A percentile compares a stretch with the other conserved stretches of the same genome.
phyloP scores from a whole-genome alignment of 2,329 filamentous ascomycete genomes.

The Aureobasidium lini region DNA sequence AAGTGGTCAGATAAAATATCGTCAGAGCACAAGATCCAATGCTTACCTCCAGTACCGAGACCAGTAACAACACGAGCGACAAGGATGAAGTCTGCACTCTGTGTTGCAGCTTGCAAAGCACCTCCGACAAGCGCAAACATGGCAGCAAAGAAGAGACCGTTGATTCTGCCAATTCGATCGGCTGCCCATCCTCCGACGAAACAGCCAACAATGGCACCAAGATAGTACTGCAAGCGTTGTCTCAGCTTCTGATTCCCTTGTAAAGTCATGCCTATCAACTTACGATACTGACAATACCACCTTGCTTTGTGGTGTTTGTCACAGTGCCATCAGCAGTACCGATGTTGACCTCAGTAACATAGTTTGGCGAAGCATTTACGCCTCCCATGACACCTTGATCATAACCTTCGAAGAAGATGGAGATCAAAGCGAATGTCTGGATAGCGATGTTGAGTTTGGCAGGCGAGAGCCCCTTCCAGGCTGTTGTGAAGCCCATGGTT shows the following conservation, averaged over 20 bases:
- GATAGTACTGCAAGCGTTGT: slow-evolving; percentile 35
- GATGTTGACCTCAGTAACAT: slow-evolving; percentile 39
- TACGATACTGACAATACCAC: slow-evolving; percentile 43
- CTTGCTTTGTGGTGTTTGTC: slow-evolving; percentile 43
- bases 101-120: slow-evolving; percentile 39
- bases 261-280: background rate
- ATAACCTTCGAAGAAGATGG: slow-evolving; percentile 41
- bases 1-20: background rate
- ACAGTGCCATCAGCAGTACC: slow-evolving; percentile 39
- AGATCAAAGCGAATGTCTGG: slow-evolving; percentile 28
- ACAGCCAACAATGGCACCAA: slow-evolving; percentile 45
- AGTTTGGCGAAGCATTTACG: slow-evolving; percentile 39
- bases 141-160: slow-evolving; percentile 41
- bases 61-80: slow-evolving; percentile 45
- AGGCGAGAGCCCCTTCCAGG: slow-evolving; percentile 38
- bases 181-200: slow-evolving; percentile 44
- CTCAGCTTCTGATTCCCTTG: background rate
- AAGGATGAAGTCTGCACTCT: slow-evolving; percentile 42
- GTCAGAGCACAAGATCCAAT: background rate
- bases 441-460: slow-evolving; percentile 35
- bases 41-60: slow-evolving; percentile 41
- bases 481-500: slow-evolving; percentile 33
- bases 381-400: slow-evolving; percentile 50
- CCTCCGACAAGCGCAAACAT: slow-evolving; percentile 44
- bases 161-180: slow-evolving; percentile 49